A percentile compares a stretch with the other conserved stretches of the same genome.
These are phyloP conservation scores for Chytriomyces sp. DNA, from an alignment of 192 early-diverging fungal genomes.

Conservation along the genomic window DNA sequence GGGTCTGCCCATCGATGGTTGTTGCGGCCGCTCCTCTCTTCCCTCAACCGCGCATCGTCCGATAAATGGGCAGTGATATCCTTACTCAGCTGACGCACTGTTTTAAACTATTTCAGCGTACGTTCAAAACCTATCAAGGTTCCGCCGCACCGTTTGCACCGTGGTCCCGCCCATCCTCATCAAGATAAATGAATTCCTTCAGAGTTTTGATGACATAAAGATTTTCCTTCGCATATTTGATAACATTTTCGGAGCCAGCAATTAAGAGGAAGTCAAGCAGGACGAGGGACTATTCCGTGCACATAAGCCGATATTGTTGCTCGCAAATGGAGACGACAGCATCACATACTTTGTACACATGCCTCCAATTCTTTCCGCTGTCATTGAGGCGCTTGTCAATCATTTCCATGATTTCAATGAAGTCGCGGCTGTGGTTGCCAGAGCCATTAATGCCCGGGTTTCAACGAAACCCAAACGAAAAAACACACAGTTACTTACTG, in stretches of 20 bases:
- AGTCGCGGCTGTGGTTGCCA: constrained; percentile 68
- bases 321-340: neutral
- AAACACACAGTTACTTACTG: constrained; percentile 61
- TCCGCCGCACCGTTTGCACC: constrained; percentile 78
- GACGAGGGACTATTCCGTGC: constrained; percentile 50
- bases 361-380: constrained; percentile 96
- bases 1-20: constrained; percentile 38
- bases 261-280: constrained; percentile 86
- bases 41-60: constrained; percentile 76
- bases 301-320: neutral
- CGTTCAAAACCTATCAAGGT: too few relatives aligned
- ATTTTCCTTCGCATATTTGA: constrained; percentile 86
- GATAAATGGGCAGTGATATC: constrained; percentile 80
- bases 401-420: constrained; percentile 97
- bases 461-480: constrained; percentile 6
- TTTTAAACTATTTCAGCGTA: neutral
- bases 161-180: constrained; percentile 89
- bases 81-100: constrained; percentile 92
- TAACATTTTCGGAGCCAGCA: constrained; percentile 82
- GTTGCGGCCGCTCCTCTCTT: constrained; percentile 65
- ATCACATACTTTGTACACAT: constrained; percentile 87
- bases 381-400: constrained; percentile 97
- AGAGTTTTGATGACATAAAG: constrained; percentile 92
- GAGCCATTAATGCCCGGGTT: neutral
- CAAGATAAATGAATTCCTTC: constrained; percentile 94